Conservation (phyloP, 2,329 filamentous ascomycete genomes). For the Xylariaceae sp. region DNA sequence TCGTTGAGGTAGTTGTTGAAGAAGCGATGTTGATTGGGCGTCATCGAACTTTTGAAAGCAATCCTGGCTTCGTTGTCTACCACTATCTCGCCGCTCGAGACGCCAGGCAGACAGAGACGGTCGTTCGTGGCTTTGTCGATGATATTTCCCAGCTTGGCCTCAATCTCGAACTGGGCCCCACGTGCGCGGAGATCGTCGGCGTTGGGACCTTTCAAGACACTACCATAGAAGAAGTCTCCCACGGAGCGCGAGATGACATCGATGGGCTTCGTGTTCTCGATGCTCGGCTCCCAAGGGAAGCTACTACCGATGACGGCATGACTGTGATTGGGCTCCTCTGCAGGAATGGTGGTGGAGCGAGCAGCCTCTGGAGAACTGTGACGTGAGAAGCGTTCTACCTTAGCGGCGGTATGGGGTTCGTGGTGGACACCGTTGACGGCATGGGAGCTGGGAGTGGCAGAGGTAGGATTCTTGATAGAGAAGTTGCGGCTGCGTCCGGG, state of each 20-base stretch:
- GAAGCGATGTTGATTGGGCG: conserved; percentile 72
- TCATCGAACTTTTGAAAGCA: conserved; percentile 85
- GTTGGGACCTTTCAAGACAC: conserved; percentile 66
- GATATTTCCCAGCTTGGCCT: conserved; percentile 85
- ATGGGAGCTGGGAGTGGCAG: conserved; percentile 6
- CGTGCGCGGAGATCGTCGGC: conserved; percentile 58
- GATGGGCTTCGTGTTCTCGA: conserved; percentile 66
- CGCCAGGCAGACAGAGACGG: conserved; percentile 58
- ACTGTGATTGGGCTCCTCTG: conserved; percentile 21
- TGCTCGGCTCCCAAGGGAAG: conserved; percentile 59
- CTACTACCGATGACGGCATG: conserved; percentile 23
- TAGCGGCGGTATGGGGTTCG: conserved; percentile 18
- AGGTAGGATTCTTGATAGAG: conserved; percentile 35
- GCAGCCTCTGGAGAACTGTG: conserved; percentile 46
- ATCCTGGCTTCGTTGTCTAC: conserved; percentile 58
- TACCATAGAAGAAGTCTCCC: conserved; percentile 75
- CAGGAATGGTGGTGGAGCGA: conserved; percentile 28
- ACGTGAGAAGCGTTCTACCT: conserved; percentile 36
- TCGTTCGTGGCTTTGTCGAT: conserved; percentile 68
- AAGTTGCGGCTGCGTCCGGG: conserved; percentile 41
- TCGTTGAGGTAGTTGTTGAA: conserved; percentile 84
- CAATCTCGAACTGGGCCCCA: conserved; percentile 80
- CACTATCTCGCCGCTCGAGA: conserved; percentile 64
- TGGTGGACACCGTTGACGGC: conserved; percentile 23
- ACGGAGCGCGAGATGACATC: conserved; percentile 72